phyloP scores from a whole-genome alignment of 2,329 filamentous ascomycete genomes.

The Diaporthe citriasiana region DNA sequence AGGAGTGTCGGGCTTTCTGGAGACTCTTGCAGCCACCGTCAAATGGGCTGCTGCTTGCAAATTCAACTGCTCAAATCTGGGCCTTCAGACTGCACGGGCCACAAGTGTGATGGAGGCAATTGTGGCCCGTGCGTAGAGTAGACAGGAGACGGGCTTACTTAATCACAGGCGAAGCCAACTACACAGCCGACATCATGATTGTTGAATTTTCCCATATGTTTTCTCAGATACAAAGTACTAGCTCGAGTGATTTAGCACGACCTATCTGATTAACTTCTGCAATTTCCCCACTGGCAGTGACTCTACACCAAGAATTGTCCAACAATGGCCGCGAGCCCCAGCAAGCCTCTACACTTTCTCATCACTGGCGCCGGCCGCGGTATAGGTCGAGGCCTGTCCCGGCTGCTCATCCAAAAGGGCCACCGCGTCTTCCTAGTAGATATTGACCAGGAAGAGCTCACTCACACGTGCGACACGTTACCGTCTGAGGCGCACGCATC shows the following conservation, averaged over 20 bases:
- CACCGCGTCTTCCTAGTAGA: constrained; percentile 58
- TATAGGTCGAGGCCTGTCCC: constrained; percentile 75
- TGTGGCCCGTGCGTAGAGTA: constrained; percentile 14
- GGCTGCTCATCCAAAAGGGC: constrained; percentile 53
- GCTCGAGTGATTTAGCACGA: not conserved
- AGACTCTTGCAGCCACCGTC: not conserved
- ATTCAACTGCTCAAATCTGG: not conserved
- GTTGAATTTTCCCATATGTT: not conserved
- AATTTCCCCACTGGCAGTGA: no score
- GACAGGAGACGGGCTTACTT: not conserved
- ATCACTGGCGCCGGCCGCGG: constrained; percentile 76
- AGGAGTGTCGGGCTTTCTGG: no score
- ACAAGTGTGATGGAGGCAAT: not conserved
- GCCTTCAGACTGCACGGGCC: constrained; percentile 2
- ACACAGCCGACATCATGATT: not conserved
- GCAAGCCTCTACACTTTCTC: constrained; percentile 53
- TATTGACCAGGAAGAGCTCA: constrained; percentile 54
- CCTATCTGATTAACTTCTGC: not conserved
- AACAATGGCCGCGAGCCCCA: constrained; percentile 15
- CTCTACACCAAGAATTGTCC: not conserved
- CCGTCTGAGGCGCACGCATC: no score
- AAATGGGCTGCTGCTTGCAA: not conserved
- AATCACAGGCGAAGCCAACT: not conserved
- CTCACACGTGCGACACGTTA: constrained; percentile 51
- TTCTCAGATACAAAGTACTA: not conserved